A percentile compares a stretch with the other conserved stretches of the same genome.
These are phyloP conservation scores for Eucalyptus sp. DNA, from an alignment of 345 rosid genomes.

Conservation along the genomic window DNA sequence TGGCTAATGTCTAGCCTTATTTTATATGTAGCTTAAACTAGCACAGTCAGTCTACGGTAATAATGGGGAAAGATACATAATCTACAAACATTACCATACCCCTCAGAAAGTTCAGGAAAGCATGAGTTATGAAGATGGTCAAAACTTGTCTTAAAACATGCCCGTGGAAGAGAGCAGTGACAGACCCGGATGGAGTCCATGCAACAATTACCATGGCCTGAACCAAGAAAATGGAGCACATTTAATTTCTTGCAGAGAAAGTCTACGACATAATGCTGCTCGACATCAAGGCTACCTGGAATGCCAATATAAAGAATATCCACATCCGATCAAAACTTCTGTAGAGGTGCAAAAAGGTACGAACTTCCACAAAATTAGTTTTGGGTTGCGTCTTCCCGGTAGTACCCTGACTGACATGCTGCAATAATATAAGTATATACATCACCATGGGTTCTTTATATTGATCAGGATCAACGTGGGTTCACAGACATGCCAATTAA, in stretches of 20 bases:
- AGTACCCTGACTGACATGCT: slow-evolving; percentile 43
- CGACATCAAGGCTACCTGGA: slow-evolving; percentile 48
- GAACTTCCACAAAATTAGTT: slow-evolving; percentile 97
- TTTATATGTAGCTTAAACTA: neutral
- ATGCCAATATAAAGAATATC: slow-evolving; percentile 81
- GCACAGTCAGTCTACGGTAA: neutral
- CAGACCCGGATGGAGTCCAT: slow-evolving; percentile 33
- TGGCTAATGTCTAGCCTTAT: neutral
- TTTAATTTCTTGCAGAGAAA: slow-evolving; percentile 1
- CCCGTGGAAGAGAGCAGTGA: slow-evolving; percentile 41
- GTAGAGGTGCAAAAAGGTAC: slow-evolving; percentile 89
- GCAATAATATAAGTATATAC: neutral
- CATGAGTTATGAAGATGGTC: slow-evolving; percentile 81
- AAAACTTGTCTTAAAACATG: slow-evolving; percentile 51
- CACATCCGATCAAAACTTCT: slow-evolving; percentile 98
- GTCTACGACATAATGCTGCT: neutral
- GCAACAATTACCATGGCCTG: slow-evolving; percentile 95
- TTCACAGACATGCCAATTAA: neutral
- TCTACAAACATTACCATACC: slow-evolving; percentile 26
- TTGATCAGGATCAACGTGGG: neutral
- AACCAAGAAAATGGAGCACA: slow-evolving; percentile 5
- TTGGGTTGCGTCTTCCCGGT: slow-evolving; percentile 67
- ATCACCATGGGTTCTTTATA: neutral
- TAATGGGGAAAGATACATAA: neutral
- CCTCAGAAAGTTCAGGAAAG: slow-evolving; percentile 81